Base-by-base conservation (phyloP, 139 green algal genomes). In the Closterium sp. region DNA sequence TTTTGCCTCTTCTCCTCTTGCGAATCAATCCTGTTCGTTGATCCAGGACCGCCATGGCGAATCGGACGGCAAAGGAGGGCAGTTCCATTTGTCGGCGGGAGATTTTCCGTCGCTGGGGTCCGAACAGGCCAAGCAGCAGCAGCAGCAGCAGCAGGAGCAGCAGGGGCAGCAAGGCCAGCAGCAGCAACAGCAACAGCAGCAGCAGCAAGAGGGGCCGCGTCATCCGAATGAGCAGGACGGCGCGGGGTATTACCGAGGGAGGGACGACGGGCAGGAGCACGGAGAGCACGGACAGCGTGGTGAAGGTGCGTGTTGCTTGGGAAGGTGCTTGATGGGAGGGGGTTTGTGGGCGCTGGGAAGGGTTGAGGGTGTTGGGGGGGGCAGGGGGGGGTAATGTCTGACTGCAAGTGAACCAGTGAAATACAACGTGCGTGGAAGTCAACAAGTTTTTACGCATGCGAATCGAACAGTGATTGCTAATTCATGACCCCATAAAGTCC, bases 51-150 rank as follows among this genome's bases (percentile, higher is more conserved):
- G 62, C 1, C 62, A 79, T 79, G 62, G 62, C 62, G 62, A 79
- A 79, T 79, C 62, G 62, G 62, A 79, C 62, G 62, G 62, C 62
- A 79, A 90, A 28, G 29, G 38, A 31, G 28, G 38, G 10, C n/a
- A 86, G 29, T 90, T 90, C 13, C 88, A 90, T 50, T 10, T 90
- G 88, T 90, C 88, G 88, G 88, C 38, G 29, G 88, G 88, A 90
- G 88, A 90, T 62, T 90, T 90, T 21, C 88, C 88, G 6, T 86
- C n/a, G 27, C 88, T 90, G 31, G 88, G 88, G 10, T 90, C 88
- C 0, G 88, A 90, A 19, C 62, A 90, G 62, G 62, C 62, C 62
- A 79, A 79, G 62, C 62, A 79, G 62, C 62, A 79, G 19, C 62
- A 79, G 62, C 62, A 79, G 62, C 62, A 79, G 62, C 2, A 79